Conservation (phyloP, 2,329 filamentous ascomycete species). For the Aspergillus pseudoviridinutans region DNA sequence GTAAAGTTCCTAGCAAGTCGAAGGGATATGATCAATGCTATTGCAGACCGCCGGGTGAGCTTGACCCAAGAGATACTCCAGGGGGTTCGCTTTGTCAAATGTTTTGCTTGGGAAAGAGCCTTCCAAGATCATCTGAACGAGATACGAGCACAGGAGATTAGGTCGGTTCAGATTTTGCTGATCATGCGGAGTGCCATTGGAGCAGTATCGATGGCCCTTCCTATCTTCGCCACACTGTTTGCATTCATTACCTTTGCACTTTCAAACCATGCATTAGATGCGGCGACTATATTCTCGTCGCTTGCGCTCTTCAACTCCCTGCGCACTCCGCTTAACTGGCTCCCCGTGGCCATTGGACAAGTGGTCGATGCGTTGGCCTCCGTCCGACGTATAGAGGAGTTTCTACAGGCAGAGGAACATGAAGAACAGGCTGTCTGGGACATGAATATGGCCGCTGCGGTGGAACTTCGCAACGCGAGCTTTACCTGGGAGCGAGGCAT, state of each 20-base stretch:
- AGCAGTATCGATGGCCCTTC: conserved; percentile 75
- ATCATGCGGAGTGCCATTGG: conserved; percentile 81
- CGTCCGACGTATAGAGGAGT: conserved; percentile 79
- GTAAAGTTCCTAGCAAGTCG: conserved; percentile 72
- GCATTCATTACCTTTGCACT: conserved; percentile 77
- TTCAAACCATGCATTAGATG: conserved; percentile 61
- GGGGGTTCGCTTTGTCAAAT: conserved; percentile 90
- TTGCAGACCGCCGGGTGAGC: conserved; percentile 86
- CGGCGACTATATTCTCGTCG: conserved; percentile 79
- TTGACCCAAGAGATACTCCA: conserved; percentile 88
- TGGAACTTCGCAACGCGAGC: conserved; percentile 66
- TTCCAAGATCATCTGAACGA: conserved; percentile 74
- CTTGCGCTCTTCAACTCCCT: conserved; percentile 90
- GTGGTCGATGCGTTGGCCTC: conserved; percentile 87
- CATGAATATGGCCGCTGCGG: conserved; percentile 49
- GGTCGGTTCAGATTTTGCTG: conserved; percentile 71
- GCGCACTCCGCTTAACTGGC: conserved; percentile 80
- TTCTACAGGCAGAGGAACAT: conserved; percentile 79
- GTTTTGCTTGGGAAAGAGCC: conserved; percentile 87
- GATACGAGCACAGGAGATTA: conserved; percentile 72
- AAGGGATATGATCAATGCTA: conserved; percentile 76
- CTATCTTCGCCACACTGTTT: conserved; percentile 89
- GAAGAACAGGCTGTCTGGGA: conserved; percentile 63
- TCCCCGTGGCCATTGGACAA: conserved; percentile 81
- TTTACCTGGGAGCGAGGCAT: conserved; percentile 65